Conservation (phyloP, 129 eudicot genomes). For the Flaveria linearis region DNA sequence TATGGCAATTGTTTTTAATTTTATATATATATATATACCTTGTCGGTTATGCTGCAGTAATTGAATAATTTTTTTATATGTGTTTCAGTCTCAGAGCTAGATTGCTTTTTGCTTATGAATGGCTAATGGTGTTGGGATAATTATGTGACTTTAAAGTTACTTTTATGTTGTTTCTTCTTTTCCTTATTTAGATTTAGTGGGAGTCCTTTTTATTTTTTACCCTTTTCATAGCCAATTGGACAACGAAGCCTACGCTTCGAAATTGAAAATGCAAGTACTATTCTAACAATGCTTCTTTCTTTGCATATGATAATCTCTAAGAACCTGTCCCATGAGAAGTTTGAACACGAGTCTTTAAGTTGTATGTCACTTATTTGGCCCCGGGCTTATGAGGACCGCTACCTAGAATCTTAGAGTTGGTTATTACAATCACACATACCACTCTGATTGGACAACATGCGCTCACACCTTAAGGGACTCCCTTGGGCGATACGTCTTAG, state of each 20-base stretch:
- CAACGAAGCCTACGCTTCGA: neutral
- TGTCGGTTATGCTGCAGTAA: constrained; percentile 29
- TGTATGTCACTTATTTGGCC: neutral
- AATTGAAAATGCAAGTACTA: neutral
- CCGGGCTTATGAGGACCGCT: no score
- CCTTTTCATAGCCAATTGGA: constrained; percentile 15
- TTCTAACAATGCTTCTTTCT: no score
- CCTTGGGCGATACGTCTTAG: no score
- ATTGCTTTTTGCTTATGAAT: constrained; percentile 14
- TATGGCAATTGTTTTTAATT: constrained; percentile 23
- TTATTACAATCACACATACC: no score
- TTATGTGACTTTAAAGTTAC: constrained; percentile 34
- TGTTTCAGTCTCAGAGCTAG: constrained; percentile 18
- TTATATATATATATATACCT: constrained; percentile 15
- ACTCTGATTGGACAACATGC: no score
- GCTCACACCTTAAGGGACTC: no score
- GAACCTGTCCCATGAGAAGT: neutral
- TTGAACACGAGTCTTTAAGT: neutral
- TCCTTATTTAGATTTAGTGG: no score
- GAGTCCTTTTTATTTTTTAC: no score
- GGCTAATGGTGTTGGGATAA: constrained; percentile 29
- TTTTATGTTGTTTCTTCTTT: constrained; percentile 37
- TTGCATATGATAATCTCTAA: neutral
- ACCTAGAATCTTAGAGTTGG: no score
- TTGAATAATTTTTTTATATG: constrained; percentile 23